phyloP scores from a whole-genome alignment of 2,329 filamentous ascomycete species.

The Fusarium denticulatum region DNA sequence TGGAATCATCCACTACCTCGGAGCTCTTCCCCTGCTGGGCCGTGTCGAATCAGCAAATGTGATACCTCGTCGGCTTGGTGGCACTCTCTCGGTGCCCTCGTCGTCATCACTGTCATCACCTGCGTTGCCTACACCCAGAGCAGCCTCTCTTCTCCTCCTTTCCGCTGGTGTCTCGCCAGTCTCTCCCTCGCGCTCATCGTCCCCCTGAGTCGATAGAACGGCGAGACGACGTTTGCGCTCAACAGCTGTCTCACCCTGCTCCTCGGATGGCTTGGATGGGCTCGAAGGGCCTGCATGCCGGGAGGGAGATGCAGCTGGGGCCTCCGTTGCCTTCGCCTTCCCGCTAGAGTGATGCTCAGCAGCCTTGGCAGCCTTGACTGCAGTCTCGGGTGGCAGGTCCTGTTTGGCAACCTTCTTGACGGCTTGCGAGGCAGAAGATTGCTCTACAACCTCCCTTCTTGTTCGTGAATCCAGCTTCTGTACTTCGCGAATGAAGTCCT shows the following conservation, averaged over 20 bases:
- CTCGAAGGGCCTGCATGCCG: conserved; percentile 17
- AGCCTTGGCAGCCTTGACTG: conserved; percentile 36
- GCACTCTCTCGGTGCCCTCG: conserved; percentile 65
- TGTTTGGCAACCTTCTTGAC: conserved; percentile 62
- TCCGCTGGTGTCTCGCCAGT: conserved; percentile 78
- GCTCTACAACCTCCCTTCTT: conserved; percentile 63
- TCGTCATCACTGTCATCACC: conserved; percentile 60
- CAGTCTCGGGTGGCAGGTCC: conserved; percentile 41
- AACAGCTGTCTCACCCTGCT: conserved; percentile 70
- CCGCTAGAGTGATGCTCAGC: conserved; percentile 14
- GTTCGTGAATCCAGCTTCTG: conserved; percentile 75
- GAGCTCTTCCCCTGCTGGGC: conserved; percentile 31
- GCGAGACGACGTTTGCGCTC: conserved; percentile 74
- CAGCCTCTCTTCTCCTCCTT: conserved; percentile 76
- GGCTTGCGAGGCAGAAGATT: conserved; percentile 58
- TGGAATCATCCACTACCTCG: conserved; percentile 15
- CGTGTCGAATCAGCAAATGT: conserved; percentile 64
- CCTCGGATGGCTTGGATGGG: conserved; percentile 33
- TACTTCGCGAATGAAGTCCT: conserved; percentile 81
- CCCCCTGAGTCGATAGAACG: conserved; percentile 56
- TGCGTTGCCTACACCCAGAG: conserved; percentile 68
- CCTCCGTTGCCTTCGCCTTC: conserved; percentile 1
- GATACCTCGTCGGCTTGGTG: conserved; percentile 64
- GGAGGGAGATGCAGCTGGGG: conserved; percentile 26
- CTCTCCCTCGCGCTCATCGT: conserved; percentile 52